Percentiles rank a stretch among this genome's conserved stretches.
Evolutionary conservation across 768 basidiomycete species (phyloP).

Genomic region (Boletus rubroflammeus): DNA sequence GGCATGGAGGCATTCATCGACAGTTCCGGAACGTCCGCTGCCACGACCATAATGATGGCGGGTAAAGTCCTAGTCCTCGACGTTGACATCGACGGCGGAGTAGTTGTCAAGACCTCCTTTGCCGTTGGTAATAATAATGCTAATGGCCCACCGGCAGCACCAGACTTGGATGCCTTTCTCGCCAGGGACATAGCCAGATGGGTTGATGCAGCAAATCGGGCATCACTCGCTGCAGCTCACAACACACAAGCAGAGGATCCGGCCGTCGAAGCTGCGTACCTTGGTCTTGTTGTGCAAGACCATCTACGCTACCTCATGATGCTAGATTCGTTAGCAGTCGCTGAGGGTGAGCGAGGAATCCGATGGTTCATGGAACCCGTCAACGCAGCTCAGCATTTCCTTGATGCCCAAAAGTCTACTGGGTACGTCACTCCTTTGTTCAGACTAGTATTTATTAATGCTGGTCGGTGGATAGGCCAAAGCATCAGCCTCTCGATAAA

Average conservation of each 20-base stretch:
- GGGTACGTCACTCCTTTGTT: slow-evolving; percentile 13
- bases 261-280: slow-evolving; percentile 44
- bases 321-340: slow-evolving; percentile 60
- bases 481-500: slow-evolving; percentile 59
- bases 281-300: slow-evolving; percentile 47
- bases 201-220: slow-evolving; percentile 42
- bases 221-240: slow-evolving; percentile 17
- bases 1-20: slow-evolving; percentile 79
- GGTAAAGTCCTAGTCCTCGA: slow-evolving; percentile 82
- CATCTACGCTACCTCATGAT: slow-evolving; percentile 68
- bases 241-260: slow-evolving; percentile 46
- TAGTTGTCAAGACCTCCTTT: slow-evolving; percentile 69
- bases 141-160: slow-evolving; percentile 41
- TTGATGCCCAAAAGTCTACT: slow-evolving; percentile 14
- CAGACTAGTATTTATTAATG: background rate
- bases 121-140: slow-evolving; percentile 49
- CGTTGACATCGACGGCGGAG: slow-evolving; percentile 51
- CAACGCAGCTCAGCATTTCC: slow-evolving; percentile 17
- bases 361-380: slow-evolving; percentile 66
- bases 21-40: slow-evolving; percentile 38
- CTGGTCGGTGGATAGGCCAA: slow-evolving; percentile 31
- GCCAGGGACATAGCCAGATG: slow-evolving; percentile 53
- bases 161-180: slow-evolving; percentile 59
- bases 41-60: slow-evolving; percentile 58
- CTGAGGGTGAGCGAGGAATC: slow-evolving; percentile 56